phyloP scores from a whole-genome alignment of 805 yeast species.

The Yueomyces sinensis region DNA sequence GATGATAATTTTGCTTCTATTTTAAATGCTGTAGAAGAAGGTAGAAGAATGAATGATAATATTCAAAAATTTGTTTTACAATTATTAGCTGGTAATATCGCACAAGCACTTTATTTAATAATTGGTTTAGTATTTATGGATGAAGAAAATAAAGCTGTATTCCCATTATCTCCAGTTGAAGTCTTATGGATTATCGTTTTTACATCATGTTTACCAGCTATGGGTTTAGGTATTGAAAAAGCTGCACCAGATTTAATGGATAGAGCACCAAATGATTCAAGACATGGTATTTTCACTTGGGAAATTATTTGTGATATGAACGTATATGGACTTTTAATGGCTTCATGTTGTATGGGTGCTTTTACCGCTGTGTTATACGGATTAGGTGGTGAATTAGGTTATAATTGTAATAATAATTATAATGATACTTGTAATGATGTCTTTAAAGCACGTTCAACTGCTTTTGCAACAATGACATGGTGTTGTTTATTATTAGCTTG shows the following conservation, averaged over 20 bases:
- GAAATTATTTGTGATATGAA: constrained; percentile 56
- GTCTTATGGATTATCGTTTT: constrained; percentile 92
- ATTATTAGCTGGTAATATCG: constrained; percentile 89
- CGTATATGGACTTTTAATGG: constrained; percentile 64
- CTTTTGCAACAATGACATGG: constrained; percentile 80
- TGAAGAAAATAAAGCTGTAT: constrained; percentile 50
- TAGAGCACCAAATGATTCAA: constrained; percentile 83
- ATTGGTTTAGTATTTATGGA: constrained; percentile 79
- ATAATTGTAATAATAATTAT: constrained; percentile 42
- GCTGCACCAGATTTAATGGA: constrained; percentile 92
- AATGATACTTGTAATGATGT: constrained; percentile 43
- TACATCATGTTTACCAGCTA: constrained; percentile 99
- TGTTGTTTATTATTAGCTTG: constrained; percentile 69
- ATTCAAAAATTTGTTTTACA: constrained; percentile 92
- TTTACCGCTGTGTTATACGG: constrained; percentile 60
- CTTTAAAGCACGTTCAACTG: constrained; percentile 61
- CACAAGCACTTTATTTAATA: constrained; percentile 71
- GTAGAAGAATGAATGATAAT: constrained; percentile 90
- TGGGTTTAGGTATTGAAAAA: constrained; percentile 91
- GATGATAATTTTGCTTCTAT: constrained; percentile 95
- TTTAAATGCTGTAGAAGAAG: constrained; percentile 87
- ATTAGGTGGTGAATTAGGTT: constrained; percentile 48
- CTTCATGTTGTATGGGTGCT: constrained; percentile 50
- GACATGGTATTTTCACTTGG: constrained; percentile 68
- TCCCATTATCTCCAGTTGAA: constrained; percentile 95